phyloP scores from a whole-genome alignment of 805 yeast species.

The Metahyphopichia silvanorum region DNA sequence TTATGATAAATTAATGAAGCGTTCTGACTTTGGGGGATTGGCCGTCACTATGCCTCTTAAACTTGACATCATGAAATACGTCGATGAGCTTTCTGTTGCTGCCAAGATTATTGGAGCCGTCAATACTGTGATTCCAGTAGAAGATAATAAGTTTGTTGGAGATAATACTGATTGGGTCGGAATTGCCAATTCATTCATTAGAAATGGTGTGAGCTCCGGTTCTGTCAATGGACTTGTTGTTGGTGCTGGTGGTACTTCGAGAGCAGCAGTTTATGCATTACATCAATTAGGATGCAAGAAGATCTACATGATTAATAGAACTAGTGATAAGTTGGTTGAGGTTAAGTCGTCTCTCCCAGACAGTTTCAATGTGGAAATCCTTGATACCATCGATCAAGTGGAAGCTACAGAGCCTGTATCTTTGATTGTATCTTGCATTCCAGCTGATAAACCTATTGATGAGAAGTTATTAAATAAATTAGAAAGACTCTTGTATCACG shows the following conservation, averaged over 20 bases:
- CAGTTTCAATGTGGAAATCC: conserved; percentile 54
- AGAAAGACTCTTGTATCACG: conserved; percentile 44
- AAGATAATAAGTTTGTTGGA: conserved; percentile 50
- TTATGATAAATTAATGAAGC: conserved; percentile 44
- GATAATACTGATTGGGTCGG: conserved; percentile 98
- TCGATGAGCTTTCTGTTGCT: conserved; percentile 66
- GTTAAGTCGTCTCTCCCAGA: conserved; percentile 61
- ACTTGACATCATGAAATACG: conserved; percentile 67
- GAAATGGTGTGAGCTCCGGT: conserved; percentile 55
- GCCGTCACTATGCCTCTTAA: conserved; percentile 95
- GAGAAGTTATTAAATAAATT: conserved; percentile 44
- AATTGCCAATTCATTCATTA: conserved; percentile 61
- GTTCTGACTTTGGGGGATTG: conserved; percentile 77
- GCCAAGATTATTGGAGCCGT: conserved; percentile 90
- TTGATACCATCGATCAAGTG: conserved; percentile 49
- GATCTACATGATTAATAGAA: conserved; percentile 81
- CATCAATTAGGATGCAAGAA: conserved; percentile 70
- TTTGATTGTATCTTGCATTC: conserved; percentile 75
- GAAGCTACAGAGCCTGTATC: conserved; percentile 45
- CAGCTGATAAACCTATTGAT: conserved; percentile 75
- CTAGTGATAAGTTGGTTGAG: conserved; percentile 58
- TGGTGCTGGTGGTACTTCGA: conserved; percentile 97
- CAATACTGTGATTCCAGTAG: conserved; percentile 70
- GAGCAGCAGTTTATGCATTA: conserved; percentile 91
- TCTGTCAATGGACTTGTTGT: conserved; percentile 66